Conservation (phyloP, 306 rosid species). For the Hippophae tibetana region DNA sequence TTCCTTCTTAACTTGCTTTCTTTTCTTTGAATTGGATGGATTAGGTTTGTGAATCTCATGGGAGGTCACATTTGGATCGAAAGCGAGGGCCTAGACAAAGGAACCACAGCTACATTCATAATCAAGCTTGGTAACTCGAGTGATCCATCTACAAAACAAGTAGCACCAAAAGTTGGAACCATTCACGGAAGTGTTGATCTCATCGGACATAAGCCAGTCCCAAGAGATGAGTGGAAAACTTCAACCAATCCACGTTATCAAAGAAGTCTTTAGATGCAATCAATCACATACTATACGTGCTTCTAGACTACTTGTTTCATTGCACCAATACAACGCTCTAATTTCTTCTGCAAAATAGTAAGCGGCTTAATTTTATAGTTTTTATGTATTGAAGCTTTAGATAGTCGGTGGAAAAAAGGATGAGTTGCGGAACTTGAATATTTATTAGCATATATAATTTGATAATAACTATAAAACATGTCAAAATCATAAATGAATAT, state of each 20-base stretch:
- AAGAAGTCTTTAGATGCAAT: slow-evolving; percentile 36
- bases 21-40: slow-evolving; percentile 8
- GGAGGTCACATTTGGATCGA: slow-evolving; percentile 91
- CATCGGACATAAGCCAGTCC: slow-evolving; percentile 35
- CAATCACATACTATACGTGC: neutral
- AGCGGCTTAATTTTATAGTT: too few species aligned
- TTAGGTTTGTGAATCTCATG: slow-evolving; percentile 90
- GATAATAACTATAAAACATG: too few species aligned
- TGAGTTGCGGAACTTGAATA: too few species aligned
- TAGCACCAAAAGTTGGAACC: slow-evolving; percentile 27
- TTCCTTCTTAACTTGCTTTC: slow-evolving; percentile 10
- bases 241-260: slow-evolving; percentile 47
- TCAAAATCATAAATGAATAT: too few species aligned
- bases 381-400: too few species aligned
- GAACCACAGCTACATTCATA: slow-evolving; percentile 53
- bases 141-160: slow-evolving; percentile 37
- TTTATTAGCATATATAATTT: too few species aligned
- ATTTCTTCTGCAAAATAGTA: neutral
- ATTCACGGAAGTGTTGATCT: slow-evolving; percentile 63
- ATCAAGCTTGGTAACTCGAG: slow-evolving; percentile 56
- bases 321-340: neutral
- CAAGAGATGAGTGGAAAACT: slow-evolving; percentile 32
- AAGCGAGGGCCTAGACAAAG: slow-evolving; percentile 76
- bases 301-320: neutral
- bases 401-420: too few species aligned